A percentile compares a stretch with the other conserved stretches of the same genome.
phyloP scores from a whole-genome alignment of 192 early-diverging fungal genomes.

The Chytriomyces sp. region DNA sequence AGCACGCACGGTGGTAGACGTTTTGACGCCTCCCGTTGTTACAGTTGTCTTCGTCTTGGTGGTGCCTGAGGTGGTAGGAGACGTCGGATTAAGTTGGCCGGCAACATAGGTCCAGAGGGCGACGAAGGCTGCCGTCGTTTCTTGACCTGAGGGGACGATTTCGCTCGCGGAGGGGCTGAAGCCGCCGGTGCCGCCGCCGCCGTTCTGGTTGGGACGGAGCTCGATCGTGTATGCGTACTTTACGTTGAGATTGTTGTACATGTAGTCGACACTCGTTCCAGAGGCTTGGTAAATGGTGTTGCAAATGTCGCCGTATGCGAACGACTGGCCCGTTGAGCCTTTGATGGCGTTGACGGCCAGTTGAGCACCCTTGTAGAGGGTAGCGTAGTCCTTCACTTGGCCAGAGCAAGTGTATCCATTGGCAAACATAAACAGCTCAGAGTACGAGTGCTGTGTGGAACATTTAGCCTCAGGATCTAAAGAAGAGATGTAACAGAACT shows the following conservation, averaged over 20 bases:
- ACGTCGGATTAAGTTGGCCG: background rate
- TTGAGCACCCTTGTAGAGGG: slow-evolving; percentile 8
- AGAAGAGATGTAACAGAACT: background rate
- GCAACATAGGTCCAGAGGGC: slow-evolving; percentile 32
- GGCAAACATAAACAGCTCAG: slow-evolving; percentile 60
- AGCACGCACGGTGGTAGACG: no score
- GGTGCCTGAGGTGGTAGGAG: background rate
- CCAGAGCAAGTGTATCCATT: slow-evolving; percentile 32
- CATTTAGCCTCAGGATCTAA: background rate
- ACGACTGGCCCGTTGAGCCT: slow-evolving; percentile 9
- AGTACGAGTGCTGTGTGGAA: slow-evolving; percentile 52
- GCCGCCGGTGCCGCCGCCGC: slow-evolving; percentile 6
- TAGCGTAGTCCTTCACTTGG: slow-evolving; percentile 29
- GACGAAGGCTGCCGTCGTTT: slow-evolving; percentile 27
- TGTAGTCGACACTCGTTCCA: slow-evolving; percentile 37
- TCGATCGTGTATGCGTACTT: slow-evolving; percentile 37
- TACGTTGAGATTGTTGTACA: slow-evolving; percentile 34
- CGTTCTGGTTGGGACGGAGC: slow-evolving; percentile 27
- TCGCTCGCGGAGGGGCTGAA: slow-evolving; percentile 33
- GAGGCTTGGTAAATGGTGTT: slow-evolving; percentile 40
- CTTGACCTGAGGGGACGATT: slow-evolving; percentile 33
- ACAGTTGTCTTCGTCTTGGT: no score
- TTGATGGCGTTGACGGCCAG: slow-evolving; percentile 33
- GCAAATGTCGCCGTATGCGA: slow-evolving; percentile 30
- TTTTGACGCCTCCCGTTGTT: no score